Evolutionary conservation across 805 yeast species (phyloP).

Genomic region (Saturnispora sanitii): DNA sequence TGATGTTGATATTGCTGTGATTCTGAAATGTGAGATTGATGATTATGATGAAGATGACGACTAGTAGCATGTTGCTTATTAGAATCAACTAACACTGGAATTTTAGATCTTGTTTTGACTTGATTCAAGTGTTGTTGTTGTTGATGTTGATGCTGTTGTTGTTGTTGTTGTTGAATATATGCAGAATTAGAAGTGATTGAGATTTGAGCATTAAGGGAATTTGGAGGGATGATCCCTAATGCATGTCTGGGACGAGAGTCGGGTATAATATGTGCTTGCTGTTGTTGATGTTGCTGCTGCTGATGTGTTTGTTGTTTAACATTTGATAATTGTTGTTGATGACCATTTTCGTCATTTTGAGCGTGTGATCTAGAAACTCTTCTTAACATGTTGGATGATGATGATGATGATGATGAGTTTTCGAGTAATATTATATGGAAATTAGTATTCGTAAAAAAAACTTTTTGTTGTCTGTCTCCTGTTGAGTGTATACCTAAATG

Average conservation of each 20-base stretch:
- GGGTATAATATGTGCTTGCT: neutral
- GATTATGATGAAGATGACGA: no score
- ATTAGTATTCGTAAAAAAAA: no score
- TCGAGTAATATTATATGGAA: no score
- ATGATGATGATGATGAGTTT: neutral
- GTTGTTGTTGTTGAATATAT: constrained; percentile 2
- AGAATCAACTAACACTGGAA: constrained; percentile 15
- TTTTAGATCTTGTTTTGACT: constrained; percentile 8
- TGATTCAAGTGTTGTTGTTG: constrained; percentile 1
- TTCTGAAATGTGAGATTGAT: neutral
- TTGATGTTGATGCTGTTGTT: constrained; percentile 6
- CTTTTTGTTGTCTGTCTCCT: neutral
- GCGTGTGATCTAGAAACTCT: constrained; percentile 14
- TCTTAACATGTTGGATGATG: constrained; percentile 11
- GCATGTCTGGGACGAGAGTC: constrained; percentile 17
- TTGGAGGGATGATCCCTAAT: constrained; percentile 23
- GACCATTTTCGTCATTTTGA: constrained; percentile 21
- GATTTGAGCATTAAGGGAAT: constrained; percentile 17
- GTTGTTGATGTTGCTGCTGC: neutral
- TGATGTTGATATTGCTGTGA: neutral
- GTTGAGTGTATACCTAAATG: neutral
- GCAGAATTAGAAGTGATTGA: neutral
- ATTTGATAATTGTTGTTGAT: neutral
- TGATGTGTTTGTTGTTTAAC: neutral
- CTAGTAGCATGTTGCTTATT: neutral